Evolutionary conservation across 768 basidiomycete genomes (phyloP), one percentile per base, ranked within the genome.

Genomic region (Agrocybe pediades): DNA sequence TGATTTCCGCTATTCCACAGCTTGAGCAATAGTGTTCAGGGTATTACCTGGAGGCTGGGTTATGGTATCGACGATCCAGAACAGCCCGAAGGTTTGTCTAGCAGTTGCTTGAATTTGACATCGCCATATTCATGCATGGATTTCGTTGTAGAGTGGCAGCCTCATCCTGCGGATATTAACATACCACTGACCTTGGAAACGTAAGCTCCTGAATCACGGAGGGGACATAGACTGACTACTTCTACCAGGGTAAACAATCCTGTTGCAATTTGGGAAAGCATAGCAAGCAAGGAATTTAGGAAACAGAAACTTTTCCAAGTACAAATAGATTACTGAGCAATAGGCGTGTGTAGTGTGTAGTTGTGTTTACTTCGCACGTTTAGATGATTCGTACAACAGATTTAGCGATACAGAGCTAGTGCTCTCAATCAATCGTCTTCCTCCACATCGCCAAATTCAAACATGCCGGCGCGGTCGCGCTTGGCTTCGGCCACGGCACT

Each of bases 361-460:
- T 9, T 27, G n/a, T n/a, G n/a, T n/a, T n/a, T n/a, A n/a, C n/a
- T n/a, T n/a, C n/a, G n/a, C n/a, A n/a, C n/a, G n/a, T n/a, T n/a
- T n/a, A n/a, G 3, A 41, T 19, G 20, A 39, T 26, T 26, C 16
- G 26, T n/a, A 46, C 25, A n/a, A 9, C 9, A 48, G 9, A 15
- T 20, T 47, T 16, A 4, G 19, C 16, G n/a, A 27, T 20, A 23
- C 19, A 20, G 15, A 6, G 13, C 16, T 25, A 8, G 41, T 16
- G 6, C 5, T 9, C 9, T 26, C n/a, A 27, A 50, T 62, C 69
- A 78, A 54, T 92, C 88, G 52, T 93, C 91, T 66, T 93, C 91
- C 59, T 91, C 90, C 11, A 93, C 79, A 68, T 94, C 92, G n/a
- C 92, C 92, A 65, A 90, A 89, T 72, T 95, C 92, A 64, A 90